These are phyloP conservation scores for Mycena polygramma DNA, from an alignment of 768 basidiomycete species.

Conservation along the genomic window DNA sequence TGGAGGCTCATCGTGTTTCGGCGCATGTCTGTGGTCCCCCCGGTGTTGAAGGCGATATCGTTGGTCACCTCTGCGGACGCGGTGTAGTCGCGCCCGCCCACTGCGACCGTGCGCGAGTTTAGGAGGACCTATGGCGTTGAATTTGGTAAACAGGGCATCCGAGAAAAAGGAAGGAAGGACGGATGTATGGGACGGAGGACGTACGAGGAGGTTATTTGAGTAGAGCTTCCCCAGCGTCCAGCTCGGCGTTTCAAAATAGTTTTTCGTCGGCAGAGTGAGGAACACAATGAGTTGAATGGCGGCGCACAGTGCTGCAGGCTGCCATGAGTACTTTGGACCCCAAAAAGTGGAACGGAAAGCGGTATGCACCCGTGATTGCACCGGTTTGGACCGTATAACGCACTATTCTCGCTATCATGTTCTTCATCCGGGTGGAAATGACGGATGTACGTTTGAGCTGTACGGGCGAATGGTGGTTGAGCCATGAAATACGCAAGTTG, in stretches of 20 bases:
- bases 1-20: no score
- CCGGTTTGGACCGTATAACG: slow-evolving; percentile 53
- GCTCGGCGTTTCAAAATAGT: slow-evolving; percentile 49
- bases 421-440: slow-evolving; percentile 7
- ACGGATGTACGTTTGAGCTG: slow-evolving; percentile 27
- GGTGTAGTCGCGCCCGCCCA: slow-evolving; percentile 19
- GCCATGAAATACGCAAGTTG: not conserved
- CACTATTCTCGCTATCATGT: slow-evolving; percentile 46
- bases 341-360: not conserved
- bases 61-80: not conserved
- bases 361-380: slow-evolving; percentile 43
- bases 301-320: slow-evolving; percentile 46
- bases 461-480: slow-evolving; percentile 16
- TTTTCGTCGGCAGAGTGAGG: slow-evolving; percentile 30
- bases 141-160: not conserved
- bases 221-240: slow-evolving; percentile 53
- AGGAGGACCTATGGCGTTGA: slow-evolving; percentile 3
- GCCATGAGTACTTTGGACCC: not conserved
- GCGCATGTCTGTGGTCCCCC: no score
- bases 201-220: slow-evolving; percentile 40
- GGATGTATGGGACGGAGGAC: not conserved
- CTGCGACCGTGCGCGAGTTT: slow-evolving; percentile 13
- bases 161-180: no score
- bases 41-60: not conserved
- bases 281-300: slow-evolving; percentile 46